phyloP scores from a whole-genome alignment of 2,329 filamentous ascomycete species.

The Blastomyces gilchristii region DNA sequence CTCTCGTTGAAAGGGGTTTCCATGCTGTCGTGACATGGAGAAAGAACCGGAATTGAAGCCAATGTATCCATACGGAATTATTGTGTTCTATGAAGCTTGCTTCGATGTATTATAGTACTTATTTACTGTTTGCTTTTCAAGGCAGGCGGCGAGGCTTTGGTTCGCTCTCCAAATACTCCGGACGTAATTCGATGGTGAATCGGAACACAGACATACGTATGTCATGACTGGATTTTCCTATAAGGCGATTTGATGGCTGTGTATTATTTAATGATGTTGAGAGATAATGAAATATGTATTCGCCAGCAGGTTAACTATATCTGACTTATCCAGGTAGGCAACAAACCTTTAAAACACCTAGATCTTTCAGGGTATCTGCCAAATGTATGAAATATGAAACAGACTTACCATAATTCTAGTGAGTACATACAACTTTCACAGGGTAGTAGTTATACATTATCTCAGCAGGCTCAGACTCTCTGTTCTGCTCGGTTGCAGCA shows the following conservation, averaged over 20 bases:
- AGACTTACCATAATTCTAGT: too few relatives aligned
- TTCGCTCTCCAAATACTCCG: background rate
- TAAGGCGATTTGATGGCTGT: background rate
- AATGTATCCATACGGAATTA: background rate
- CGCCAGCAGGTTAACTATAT: background rate
- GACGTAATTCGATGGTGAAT: background rate
- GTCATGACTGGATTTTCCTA: background rate
- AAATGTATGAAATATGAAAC: too few relatives aligned
- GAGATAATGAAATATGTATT: background rate
- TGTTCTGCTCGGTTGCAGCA: too few relatives aligned
- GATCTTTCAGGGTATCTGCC: too few relatives aligned
- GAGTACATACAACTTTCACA: too few relatives aligned
- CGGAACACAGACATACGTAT: background rate
- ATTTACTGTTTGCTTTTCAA: background rate
- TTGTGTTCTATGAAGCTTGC: background rate
- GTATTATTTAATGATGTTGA: background rate
- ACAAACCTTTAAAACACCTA: too few relatives aligned
- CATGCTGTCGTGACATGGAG: background rate
- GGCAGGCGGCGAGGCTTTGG: too few relatives aligned
- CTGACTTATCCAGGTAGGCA: background rate
- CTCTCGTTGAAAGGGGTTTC: conserved; percentile 2
- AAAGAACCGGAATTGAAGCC: background rate
- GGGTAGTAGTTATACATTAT: too few relatives aligned
- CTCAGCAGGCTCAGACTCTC: too few relatives aligned
- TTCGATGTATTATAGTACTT: background rate